A percentile compares a stretch with the other conserved stretches of the same genome.
Conservation (phyloP, 768 basidiomycete species). For the Russula brevipes region DNA sequence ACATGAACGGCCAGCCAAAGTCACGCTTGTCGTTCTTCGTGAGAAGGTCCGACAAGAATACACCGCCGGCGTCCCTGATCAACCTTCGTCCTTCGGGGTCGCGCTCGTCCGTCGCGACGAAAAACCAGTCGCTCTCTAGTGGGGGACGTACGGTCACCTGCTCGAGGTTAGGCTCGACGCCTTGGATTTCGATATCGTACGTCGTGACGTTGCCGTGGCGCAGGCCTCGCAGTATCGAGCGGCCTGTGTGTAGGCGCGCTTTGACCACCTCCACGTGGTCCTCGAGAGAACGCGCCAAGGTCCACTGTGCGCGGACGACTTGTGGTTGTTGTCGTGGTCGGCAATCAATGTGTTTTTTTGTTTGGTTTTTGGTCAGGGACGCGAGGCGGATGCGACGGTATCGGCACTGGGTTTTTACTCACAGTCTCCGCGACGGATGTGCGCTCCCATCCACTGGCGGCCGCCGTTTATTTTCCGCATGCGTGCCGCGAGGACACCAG, state of each 20-base stretch:
- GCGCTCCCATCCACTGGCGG: constrained; percentile 39
- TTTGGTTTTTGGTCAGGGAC: not conserved
- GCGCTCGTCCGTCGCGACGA: constrained; percentile 42
- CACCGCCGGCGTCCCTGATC: constrained; percentile 35
- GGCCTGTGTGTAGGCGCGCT: constrained; percentile 28
- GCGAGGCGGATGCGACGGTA: constrained; percentile 6
- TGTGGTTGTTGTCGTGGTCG: not conserved
- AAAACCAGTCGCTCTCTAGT: constrained; percentile 25
- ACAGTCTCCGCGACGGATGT: constrained; percentile 44
- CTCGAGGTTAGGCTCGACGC: constrained; percentile 5
- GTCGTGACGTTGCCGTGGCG: not conserved
- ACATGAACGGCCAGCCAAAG: constrained; percentile 41
- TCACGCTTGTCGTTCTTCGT: constrained; percentile 37
- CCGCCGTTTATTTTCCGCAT: constrained; percentile 33
- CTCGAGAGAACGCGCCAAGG: constrained; percentile 33
- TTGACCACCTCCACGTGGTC: constrained; percentile 36
- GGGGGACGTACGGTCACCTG: constrained; percentile 7
- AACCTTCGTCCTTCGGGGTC: constrained; percentile 31
- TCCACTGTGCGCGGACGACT: constrained; percentile 35
- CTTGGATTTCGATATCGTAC: constrained; percentile 13
- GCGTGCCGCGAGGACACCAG: constrained; percentile 31
- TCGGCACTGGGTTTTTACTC: constrained; percentile 16
- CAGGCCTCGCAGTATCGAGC: constrained; percentile 27
- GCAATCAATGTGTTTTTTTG: not conserved
- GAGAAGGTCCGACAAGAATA: constrained; percentile 40